Base-by-base conservation (phyloP, 495 filamentous ascomycete genomes). In the Lasiosphaeria miniovina region DNA sequence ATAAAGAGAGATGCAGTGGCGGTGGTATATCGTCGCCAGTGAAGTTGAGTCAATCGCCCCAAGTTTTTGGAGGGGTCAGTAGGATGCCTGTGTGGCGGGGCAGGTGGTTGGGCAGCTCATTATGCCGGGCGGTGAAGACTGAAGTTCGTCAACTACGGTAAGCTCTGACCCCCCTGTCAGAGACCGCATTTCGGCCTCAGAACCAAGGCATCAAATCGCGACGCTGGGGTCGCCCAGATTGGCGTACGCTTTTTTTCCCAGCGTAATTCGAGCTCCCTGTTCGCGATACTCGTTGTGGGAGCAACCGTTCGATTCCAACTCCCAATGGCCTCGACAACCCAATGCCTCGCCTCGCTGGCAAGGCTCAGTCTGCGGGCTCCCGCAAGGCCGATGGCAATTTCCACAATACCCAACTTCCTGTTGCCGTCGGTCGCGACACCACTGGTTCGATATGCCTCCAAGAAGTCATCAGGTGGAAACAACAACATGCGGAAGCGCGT, bases 261-360 rank as follows among this genome's bases (percentile, higher is more conserved):
- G 12, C 4, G 12, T 51, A 51, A 51, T 46, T 46, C 12, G 15
- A 46, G 43, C 41, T 46, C 54, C 40, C 14, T 8, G 10, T 53
- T 24, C 55, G 53, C 43, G 38, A 49, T 60, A 33, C 34, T 14
- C 51, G 51, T 6, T 35, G 9, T 31, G 33, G 34, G 9, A 10
- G 41, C 9, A 31, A 10, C 6, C 38, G 38, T 14, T n/a, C 38
- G n/a, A 34, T 31, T 35, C 32, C 24, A 14, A 11, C 46, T 46
- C 55, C 58, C 62, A 38, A 81, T 81, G 78, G 73, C 74, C 43
- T 71, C 77, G 41, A 68, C 73, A 59, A 72, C 67, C 60, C 69
- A 75, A 59, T 88, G 84, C 68, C 77, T 89, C 61, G 81, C 84
- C 67, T 85, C 82, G 10, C 72, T 84, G 66, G 86, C 86, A 72